Conservation (phyloP, 169 alveolate species). For the Plasmodium gonderi region DNA sequence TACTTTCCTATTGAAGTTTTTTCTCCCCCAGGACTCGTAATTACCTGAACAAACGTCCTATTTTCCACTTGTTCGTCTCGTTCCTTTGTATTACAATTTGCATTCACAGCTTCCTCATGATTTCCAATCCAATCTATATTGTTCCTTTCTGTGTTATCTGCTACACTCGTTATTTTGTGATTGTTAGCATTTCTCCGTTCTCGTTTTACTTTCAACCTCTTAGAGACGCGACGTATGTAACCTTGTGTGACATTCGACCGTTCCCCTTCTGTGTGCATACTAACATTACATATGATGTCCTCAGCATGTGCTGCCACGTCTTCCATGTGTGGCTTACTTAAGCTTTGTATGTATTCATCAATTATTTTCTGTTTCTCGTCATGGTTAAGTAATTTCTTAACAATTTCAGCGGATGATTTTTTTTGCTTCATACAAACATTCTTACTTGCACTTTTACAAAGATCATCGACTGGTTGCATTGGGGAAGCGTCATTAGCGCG, state of each 20-base stretch:
- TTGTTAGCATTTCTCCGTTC: background rate
- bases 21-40: background rate
- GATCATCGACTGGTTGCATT: background rate
- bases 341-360: conserved; percentile 30
- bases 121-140: too few relatives aligned
- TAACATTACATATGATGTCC: too few relatives aligned
- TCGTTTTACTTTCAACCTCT: background rate
- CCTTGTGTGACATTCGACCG: background rate
- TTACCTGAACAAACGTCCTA: too few relatives aligned
- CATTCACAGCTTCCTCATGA: background rate
- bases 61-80: background rate
- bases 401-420: background rate
- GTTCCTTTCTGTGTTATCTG: too few relatives aligned
- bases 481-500: background rate
- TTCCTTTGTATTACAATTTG: background rate
- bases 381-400: conserved; percentile 12
- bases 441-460: background rate
- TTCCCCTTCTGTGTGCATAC: background rate
- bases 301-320: background rate
- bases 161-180: background rate
- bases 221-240: background rate
- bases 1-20: background rate
- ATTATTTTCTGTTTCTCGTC: conserved; percentile 30
- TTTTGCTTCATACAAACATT: background rate
- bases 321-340: conserved; percentile 1